Conservation (phyloP, 106 monocot genomes). For the Hemerocallis citrina region DNA sequence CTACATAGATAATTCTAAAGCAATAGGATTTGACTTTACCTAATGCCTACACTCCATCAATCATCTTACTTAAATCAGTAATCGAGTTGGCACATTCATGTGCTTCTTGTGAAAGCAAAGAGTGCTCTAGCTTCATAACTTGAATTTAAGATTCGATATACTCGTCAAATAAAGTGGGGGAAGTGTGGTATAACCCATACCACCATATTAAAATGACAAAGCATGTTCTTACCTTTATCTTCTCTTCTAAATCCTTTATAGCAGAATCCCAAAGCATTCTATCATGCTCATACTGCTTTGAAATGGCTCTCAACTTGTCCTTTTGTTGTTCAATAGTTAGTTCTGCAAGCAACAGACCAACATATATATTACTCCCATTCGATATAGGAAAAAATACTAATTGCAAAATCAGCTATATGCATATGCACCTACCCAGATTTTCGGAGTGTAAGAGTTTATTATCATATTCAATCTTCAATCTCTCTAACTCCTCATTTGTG, state of each 20-base stretch:
- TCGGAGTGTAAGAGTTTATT: slow-evolving; percentile 37
- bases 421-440: slow-evolving; percentile 67
- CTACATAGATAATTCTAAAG: background rate
- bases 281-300: slow-evolving; percentile 43
- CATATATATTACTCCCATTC: background rate
- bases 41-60: slow-evolving; percentile 50
- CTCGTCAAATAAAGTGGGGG: background rate
- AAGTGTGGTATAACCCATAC: too few species aligned
- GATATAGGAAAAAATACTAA: background rate
- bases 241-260: slow-evolving; percentile 45
- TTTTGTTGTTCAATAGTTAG: slow-evolving; percentile 32
- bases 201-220: background rate
- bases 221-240: slow-evolving; percentile 73
- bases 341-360: slow-evolving; percentile 25
- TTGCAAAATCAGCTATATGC: background rate
- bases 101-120: slow-evolving; percentile 49
- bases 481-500: slow-evolving; percentile 56
- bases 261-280: slow-evolving; percentile 45
- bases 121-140: slow-evolving; percentile 67
- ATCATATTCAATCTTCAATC: slow-evolving; percentile 55
- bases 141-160: slow-evolving; percentile 7
- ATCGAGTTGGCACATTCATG: slow-evolving; percentile 59
- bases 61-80: slow-evolving; percentile 76
- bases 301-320: slow-evolving; percentile 32
- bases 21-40: slow-evolving; percentile 24